Base-by-base conservation (phyloP, 139 green algal genomes). In the Gonium pectorale region DNA sequence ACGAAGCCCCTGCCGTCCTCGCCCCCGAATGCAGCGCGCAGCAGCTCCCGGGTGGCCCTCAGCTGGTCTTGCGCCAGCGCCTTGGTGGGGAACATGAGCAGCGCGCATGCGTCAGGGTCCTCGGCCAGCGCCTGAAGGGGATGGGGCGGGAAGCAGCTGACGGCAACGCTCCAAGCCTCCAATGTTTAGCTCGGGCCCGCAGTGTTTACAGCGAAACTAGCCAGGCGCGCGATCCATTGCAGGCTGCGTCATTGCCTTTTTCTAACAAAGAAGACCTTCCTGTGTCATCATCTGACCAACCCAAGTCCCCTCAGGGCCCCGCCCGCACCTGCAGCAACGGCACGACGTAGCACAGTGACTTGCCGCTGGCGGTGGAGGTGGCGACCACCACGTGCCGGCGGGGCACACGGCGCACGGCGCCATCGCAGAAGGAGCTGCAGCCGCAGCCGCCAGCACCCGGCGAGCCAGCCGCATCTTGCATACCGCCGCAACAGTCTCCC, bases 1-100 rank as follows among this genome's bases (percentile, higher is more conserved):
- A 71, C 33, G 31, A 35, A 63, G 35, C 41, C n/a, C 44, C 33
- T 38, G 24, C 40, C 43, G 3, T 43, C 62, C 5, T 83, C 80
- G 17, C 49, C 40, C 4, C 94, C 94, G 86, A 96, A 97, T 0
- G 91, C 91, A 22, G 87, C 85, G 7, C 22, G 41, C 6, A 90
- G 49, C 71, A 98, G 84, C 37, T 80, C 78, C 21, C 88, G 74
- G 56, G 97, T 80, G 27, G 90, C 90, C 3, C 88, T 56, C 69
- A 96, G 90, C 90, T 99, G 96, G 88, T 99, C 96, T 87, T 97
- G 94, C n/a, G 85, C 90, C 33, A 92, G 91, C 0, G 93, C 96
- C 89, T 99, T 99, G 80, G 97, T 99, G 41, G 97, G 97, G 79
- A 99, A 99, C 81, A 99, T 90, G 86, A 96, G 93, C n/a, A 99